A percentile compares a stretch with the other conserved stretches of the same genome.
Conservation (phyloP, 495 filamentous ascomycete species). For the Amniculicola lignicola region DNA sequence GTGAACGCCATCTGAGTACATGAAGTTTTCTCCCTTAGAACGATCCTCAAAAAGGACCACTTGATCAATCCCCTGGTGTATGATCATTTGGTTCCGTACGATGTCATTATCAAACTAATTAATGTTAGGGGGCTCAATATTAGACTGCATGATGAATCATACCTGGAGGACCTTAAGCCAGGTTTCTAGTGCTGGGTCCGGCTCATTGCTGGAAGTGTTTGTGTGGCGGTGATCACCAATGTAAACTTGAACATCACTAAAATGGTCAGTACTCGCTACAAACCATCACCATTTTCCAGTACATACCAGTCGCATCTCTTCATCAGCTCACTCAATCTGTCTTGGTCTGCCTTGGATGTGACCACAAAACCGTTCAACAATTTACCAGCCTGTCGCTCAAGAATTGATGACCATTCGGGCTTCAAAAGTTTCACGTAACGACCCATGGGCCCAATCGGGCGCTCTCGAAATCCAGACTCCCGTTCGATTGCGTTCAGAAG, state of each 20-base stretch:
- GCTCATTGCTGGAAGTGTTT: constrained; percentile 65
- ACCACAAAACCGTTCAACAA: constrained; percentile 76
- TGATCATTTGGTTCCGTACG: constrained; percentile 77
- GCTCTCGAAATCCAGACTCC: constrained; percentile 62
- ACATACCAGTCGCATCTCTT: constrained; percentile 52
- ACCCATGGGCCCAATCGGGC: constrained; percentile 82
- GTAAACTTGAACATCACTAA: constrained; percentile 62
- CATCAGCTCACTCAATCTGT: constrained; percentile 61
- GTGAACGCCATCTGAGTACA: constrained; percentile 49
- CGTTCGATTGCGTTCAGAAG: constrained; percentile 65
- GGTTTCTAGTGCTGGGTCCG: constrained; percentile 68
- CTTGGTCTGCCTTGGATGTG: constrained; percentile 65
- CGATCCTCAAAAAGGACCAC: constrained; percentile 69
- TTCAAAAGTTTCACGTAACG: constrained; percentile 68
- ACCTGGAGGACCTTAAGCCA: constrained; percentile 72
- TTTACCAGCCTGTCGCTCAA: constrained; percentile 69
- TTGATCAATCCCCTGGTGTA: constrained; percentile 80
- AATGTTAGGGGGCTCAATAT: neutral
- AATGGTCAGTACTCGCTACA: too few relatives aligned
- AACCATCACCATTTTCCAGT: too few relatives aligned
- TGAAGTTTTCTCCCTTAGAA: constrained; percentile 61
- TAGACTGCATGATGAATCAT: constrained; percentile 7
- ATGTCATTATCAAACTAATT: constrained; percentile 69
- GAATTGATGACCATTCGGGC: constrained; percentile 76
- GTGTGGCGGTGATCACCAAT: constrained; percentile 62